Base-by-base conservation (phyloP, 148 eudicot genomes). In the Chenopodium suecicum region DNA sequence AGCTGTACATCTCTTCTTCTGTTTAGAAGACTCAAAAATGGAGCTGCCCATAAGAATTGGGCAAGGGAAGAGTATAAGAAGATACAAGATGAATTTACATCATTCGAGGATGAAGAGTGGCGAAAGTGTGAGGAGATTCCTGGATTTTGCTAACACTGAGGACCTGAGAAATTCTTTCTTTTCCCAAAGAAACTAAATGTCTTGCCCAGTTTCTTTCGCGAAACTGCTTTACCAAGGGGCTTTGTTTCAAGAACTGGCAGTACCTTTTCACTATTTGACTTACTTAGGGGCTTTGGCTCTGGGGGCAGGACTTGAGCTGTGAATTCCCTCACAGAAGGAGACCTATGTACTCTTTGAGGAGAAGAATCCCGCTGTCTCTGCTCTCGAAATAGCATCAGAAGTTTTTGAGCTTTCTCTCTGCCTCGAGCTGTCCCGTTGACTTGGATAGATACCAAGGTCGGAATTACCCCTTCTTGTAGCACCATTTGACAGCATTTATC, bases 391-490 rank as follows among this genome's bases (percentile, higher is more conserved):
- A 96, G 80, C 91, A 90, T 92, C 76, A 96, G 86, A 78, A 96
- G 97, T 82, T 94, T 96, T 80, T 94, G 99, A 70, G 97, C 92
- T 78, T 94, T 96, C 63, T 91, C 94, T 77, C 94, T 86, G 16
- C 95, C 98, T 88, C 99, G 90, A 79, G 88, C 86, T 27, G 95
- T 96, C 82, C 99, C 99, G 23, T 94, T 94, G 68, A 96, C 98
- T 13, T 95, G 93, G 9, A 94, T 83, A 2, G 97, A 91, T 41
- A 96, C 98, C 83, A 96, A 70, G 1, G 99, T 88, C 4, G 99
- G 99, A 62, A 96, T 96, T 7, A 90, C 99, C 80, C 99, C 99
- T 87, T 96, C 99, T 89, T 91, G 97, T 70, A 96, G 89, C 11
- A 94, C 95, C 92, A 92, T 92, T 81, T 94, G 89, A 74, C 92